Conservation (phyloP, 495 filamentous ascomycete genomes). For the Penicillium canariense region DNA sequence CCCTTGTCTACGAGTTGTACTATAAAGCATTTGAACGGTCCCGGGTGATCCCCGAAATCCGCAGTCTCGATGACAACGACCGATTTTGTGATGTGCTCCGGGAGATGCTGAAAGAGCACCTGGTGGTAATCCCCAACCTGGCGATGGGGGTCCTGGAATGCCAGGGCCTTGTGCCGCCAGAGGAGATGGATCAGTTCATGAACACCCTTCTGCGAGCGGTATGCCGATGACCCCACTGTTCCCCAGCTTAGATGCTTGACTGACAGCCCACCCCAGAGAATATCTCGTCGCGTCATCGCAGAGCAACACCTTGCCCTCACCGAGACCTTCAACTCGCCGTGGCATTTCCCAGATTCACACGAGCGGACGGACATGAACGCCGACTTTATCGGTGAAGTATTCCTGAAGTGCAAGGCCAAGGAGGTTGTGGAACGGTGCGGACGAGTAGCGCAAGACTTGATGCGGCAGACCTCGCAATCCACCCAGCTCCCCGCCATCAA, state of each 20-base stretch:
- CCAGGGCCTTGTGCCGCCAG: slow-evolving; percentile 69
- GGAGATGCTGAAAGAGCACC: slow-evolving; percentile 77
- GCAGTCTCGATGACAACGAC: slow-evolving; percentile 87
- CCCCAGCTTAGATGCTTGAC: background rate
- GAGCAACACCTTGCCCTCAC: slow-evolving; percentile 97
- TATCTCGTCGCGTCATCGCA: slow-evolving; percentile 92
- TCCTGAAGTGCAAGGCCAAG: slow-evolving; percentile 88
- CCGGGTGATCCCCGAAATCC: slow-evolving; percentile 78
- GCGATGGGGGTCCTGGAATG: slow-evolving; percentile 93
- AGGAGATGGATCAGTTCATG: slow-evolving; percentile 91
- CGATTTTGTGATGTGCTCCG: slow-evolving; percentile 78
- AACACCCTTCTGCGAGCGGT: slow-evolving; percentile 88
- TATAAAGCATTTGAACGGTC: slow-evolving; percentile 92
- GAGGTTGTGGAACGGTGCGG: slow-evolving; percentile 86
- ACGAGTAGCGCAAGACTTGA: slow-evolving; percentile 64
- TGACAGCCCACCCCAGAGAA: slow-evolving; percentile 55
- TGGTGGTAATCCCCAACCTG: slow-evolving; percentile 88
- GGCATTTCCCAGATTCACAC: slow-evolving; percentile 83
- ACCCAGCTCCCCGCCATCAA: slow-evolving; percentile 73
- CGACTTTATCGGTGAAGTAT: slow-evolving; percentile 93
- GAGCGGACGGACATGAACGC: slow-evolving; percentile 59
- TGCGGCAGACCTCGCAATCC: slow-evolving; percentile 67
- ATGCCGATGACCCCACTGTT: slow-evolving; percentile 30
- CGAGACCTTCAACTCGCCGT: slow-evolving; percentile 89
- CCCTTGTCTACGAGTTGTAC: slow-evolving; percentile 94